Evolutionary conservation across 2,329 filamentous ascomycete species (phyloP).

Genomic region (Fusarium tupiense): DNA sequence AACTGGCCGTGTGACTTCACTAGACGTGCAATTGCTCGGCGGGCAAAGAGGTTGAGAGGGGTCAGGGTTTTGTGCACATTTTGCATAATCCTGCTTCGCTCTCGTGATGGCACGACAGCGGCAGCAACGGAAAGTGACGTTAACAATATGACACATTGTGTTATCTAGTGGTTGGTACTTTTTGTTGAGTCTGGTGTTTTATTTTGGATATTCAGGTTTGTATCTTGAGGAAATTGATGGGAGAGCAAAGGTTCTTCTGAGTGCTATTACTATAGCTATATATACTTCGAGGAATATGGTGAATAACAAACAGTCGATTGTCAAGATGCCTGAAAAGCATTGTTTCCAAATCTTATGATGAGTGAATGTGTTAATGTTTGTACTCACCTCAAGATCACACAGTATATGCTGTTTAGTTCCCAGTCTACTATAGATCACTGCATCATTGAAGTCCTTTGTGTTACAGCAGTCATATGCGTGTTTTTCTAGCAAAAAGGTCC

Average conservation of each 20-base stretch:
- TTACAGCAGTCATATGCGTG: too few species aligned
- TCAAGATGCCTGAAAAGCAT: rapidly evolving
- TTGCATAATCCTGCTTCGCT: not conserved
- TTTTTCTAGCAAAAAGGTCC: rapidly evolving
- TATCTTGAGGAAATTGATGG: not conserved
- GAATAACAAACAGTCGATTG: not conserved
- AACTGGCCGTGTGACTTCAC: not conserved
- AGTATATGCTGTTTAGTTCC: not conserved
- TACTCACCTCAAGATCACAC: too few species aligned
- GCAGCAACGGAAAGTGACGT: not conserved
- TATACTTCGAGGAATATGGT: not conserved
- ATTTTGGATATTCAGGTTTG: not conserved
- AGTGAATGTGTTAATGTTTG: not conserved
- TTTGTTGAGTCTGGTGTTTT: rapidly evolving
- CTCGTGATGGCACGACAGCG: not conserved
- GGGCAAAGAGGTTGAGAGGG: not conserved
- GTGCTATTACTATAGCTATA: not conserved
- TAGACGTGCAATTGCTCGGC: not conserved
- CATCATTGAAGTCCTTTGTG: not conserved
- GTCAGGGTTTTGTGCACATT: not conserved
- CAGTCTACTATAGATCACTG: rapidly evolving
- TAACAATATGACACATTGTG: not conserved
- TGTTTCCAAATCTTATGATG: not conserved
- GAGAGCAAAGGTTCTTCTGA: not conserved
- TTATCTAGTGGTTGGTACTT: too few species aligned